Evolutionary conservation across 129 eudicot genomes (phyloP).

Genomic region (Lonicera japonica): DNA sequence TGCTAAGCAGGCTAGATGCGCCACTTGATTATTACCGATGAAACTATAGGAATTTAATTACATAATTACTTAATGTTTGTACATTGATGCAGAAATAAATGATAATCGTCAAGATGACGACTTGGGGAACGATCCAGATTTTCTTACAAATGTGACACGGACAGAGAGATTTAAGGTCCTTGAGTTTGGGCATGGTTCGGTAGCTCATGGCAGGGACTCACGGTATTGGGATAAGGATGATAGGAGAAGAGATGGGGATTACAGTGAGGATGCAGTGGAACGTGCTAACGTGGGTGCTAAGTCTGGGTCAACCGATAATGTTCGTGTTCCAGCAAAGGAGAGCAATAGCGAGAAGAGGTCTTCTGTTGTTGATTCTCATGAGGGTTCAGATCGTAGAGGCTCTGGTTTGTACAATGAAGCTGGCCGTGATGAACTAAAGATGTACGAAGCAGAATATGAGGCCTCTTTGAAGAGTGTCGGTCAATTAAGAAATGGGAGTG

Average conservation of each 20-base stretch:
- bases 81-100: constrained; percentile 44
- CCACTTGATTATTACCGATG: neutral
- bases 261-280: constrained; percentile 60
- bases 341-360: constrained; percentile 28
- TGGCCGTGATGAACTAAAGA: constrained; percentile 83
- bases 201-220: constrained; percentile 80
- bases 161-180: constrained; percentile 53
- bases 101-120: constrained; percentile 43
- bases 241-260: constrained; percentile 96
- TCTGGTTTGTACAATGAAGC: constrained; percentile 89
- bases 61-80: neutral
- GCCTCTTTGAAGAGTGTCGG: constrained; percentile 64
- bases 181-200: constrained; percentile 79
- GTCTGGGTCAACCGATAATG: constrained; percentile 28
- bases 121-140: constrained; percentile 58
- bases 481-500: constrained; percentile 22
- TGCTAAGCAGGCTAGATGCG: no score
- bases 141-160: constrained; percentile 82
- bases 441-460: constrained; percentile 90
- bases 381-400: constrained; percentile 31
- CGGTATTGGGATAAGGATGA: constrained; percentile 97
- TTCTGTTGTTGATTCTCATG: constrained; percentile 18
- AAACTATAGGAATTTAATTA: constrained; percentile 8
- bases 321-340: constrained; percentile 14
- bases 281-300: constrained; percentile 32